Base-by-base conservation (phyloP, 169 alveolate genomes). In the Fabrea salina region DNA sequence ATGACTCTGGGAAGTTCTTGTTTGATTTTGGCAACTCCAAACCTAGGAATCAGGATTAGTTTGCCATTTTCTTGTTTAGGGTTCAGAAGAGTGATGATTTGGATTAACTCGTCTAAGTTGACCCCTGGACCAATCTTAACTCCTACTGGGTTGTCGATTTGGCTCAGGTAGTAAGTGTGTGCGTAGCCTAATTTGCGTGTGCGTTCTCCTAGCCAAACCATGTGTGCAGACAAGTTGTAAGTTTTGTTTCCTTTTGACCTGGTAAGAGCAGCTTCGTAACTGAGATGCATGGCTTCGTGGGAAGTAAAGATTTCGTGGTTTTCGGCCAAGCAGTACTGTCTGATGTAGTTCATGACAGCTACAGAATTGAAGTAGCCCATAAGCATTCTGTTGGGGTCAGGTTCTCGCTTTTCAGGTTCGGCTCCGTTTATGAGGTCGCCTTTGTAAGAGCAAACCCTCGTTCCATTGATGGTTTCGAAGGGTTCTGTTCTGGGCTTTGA, bases 171-270 rank as follows among this genome's bases (percentile, higher is more conserved):
- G 54, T 87, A 87, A 19, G 83, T 71, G 72, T 91, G 95, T n/a
- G 92, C 95, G 43, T 66, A 79, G 2, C 86, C 92, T 61, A 84
- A 54, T 35, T 79, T 71, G 19, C 90, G 74, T 16, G 93, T 88
- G 53, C 95, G 81, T 59, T 88, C 93, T 3, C 95, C 95, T 25
- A 90, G 61, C 93, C 95, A 90, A 6, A 88, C 70, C 6, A 85
- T 83, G 59, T 90, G 93, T 35, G 86, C 84, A 56, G 84, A 79
- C 33, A 82, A 44, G 70, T 74, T 44, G 40, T 57, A 77, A 44
- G 19, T 37, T 74, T 81, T 70, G 6, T 75, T 56, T 19, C 67
- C 33, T 19, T 32, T 13, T 33, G 19, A 30, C 56, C 82, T 79
- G 0, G 88, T 79, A 79, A 86, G 41, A n/a, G 88, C 76, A 37